Base-by-base conservation (phyloP, 257 asterid species). In the Solanum acaule region DNA sequence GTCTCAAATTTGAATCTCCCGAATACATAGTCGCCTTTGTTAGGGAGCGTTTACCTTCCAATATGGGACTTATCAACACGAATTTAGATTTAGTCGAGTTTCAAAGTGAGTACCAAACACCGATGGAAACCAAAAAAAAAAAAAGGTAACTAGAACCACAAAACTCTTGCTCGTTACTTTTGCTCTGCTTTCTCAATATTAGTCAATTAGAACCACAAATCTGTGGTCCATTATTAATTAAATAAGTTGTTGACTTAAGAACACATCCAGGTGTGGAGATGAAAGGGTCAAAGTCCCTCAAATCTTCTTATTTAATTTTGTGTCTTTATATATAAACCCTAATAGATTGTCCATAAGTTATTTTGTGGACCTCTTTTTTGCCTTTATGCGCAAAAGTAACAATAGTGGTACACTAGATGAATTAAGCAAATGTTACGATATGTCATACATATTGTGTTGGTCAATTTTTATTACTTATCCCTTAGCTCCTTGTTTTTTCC, bases 1-100 rank as follows among this genome's bases (percentile, higher is more conserved):
- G 10, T 16, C n/a, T 18, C 9, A 18, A 0, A 52, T 52, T 16
- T 0, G 9, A 52, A 16, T 52, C 9, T 52, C 9, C 0, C 14
- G 1, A 46, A 46, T 46, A 46, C 2, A 14, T 0, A 52, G 0
- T 18, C 2, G 0, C 3, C 4, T 52, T 52, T 52, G 23, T 52
- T 52, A 16, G 10, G 0, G 1, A 52, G 3, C 1, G 10, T 52
- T 52, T 16, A 16, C 10, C 8, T 52, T 0, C 0, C 10, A 52
- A 16, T 52, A 6, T 52, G 4, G 3, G 8, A 52, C 22, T 16
- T 16, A 0, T 1, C n/a, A 52, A 52, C 10, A 18, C n/a, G 0
- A 16, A 16, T 52, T 52, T 1, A 1, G 3, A 52, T 52, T 52
- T 0, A 18, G 1, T 6, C 10, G 1, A 1, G 0, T 52, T 52